phyloP scores from a whole-genome alignment of 225 moss, liverwort and hornwort species.

The Antitrichia curtipendula region DNA sequence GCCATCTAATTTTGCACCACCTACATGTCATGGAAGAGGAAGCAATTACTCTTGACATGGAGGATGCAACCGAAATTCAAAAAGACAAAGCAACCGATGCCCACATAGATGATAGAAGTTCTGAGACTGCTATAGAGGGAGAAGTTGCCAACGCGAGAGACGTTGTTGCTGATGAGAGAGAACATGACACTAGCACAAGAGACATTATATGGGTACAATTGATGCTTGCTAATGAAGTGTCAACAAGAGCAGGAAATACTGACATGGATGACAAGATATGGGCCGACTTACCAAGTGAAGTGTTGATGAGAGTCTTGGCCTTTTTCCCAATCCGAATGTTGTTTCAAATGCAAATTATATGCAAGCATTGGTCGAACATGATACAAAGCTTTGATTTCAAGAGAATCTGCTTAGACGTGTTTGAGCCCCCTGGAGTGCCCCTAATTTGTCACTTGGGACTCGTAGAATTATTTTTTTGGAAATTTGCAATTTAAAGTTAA shows the following conservation, averaged over 20 bases:
- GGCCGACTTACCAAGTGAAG: constrained; percentile 10
- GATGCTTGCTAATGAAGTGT: background rate
- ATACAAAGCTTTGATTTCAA: background rate
- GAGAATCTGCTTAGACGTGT: background rate
- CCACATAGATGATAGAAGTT: background rate
- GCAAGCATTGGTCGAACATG: background rate
- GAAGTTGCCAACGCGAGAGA: background rate
- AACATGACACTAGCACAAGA: background rate
- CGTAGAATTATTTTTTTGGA: too few relatives aligned
- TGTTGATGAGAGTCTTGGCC: constrained; percentile 10
- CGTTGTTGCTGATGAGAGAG: background rate
- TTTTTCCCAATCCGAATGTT: background rate
- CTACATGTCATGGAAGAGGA: background rate
- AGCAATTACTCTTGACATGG: background rate
- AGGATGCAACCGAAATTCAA: background rate
- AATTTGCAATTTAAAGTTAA: too few relatives aligned
- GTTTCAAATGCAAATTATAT: background rate
- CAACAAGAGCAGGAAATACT: background rate
- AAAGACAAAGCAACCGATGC: background rate
- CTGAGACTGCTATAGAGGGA: background rate
- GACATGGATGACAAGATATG: background rate
- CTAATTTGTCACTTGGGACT: too few relatives aligned
- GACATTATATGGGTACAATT: background rate
- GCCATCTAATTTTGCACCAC: background rate
- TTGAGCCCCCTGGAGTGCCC: too few relatives aligned